Conservation (phyloP, 805 yeast species). For the Lipomyces japonicus region DNA sequence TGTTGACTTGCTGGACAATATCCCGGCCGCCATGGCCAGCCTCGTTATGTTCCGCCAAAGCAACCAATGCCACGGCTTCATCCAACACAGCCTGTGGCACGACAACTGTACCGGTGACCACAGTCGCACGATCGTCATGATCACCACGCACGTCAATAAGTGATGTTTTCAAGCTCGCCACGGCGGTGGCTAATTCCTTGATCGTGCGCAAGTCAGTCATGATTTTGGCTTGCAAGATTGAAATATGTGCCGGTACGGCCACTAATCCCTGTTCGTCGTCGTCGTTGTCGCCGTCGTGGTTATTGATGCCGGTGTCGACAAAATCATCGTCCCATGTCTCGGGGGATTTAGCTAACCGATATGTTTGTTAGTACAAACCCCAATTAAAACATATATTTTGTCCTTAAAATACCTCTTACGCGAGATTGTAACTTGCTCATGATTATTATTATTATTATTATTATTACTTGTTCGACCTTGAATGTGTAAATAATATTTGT, state of each 20-base stretch:
- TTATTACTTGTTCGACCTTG: not conserved
- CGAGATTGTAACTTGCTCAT: no score
- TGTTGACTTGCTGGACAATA: not conserved
- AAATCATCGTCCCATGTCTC: conserved; percentile 29
- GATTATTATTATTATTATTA: no score
- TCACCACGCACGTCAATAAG: not conserved
- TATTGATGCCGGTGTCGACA: not conserved
- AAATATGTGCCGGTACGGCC: conserved; percentile 14
- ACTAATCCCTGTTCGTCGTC: conserved; percentile 2
- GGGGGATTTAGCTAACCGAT: not conserved
- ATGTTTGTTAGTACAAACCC: not conserved
- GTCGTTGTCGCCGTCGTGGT: conserved; percentile 4
- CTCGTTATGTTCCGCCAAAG: conserved; percentile 19
- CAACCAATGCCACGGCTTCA: conserved; percentile 22
- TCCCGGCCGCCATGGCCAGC: not conserved
- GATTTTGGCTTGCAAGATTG: conserved; percentile 10
- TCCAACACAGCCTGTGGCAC: conserved; percentile 10
- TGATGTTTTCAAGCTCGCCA: conserved; percentile 4
- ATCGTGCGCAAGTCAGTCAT: conserved; percentile 14
- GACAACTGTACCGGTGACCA: not conserved
- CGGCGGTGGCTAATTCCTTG: conserved; percentile 16
- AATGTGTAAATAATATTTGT: not conserved
- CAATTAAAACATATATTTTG: not conserved
- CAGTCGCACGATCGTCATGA: not conserved
- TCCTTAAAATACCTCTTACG: no score